phyloP scores from a whole-genome alignment of 345 rosid genomes.

The Aegle marmelos region DNA sequence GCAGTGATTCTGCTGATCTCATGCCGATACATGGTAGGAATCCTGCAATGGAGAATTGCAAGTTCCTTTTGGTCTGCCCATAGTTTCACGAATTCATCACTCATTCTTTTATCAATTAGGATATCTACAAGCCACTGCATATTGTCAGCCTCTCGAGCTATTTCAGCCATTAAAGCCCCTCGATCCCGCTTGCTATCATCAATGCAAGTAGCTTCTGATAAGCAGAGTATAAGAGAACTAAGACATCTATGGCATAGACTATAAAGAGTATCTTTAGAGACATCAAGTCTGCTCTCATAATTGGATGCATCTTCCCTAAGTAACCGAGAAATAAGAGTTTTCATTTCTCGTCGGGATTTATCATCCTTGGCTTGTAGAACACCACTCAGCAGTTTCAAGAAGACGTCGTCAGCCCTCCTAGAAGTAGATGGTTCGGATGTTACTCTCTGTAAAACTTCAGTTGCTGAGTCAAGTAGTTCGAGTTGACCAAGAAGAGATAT shows the following conservation, averaged over 20 bases:
- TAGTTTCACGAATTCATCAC: constrained; percentile 71
- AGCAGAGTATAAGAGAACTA: constrained; percentile 66
- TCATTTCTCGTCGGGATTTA: constrained; percentile 91
- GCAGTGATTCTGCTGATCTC: constrained; percentile 91
- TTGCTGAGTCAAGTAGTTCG: constrained; percentile 51
- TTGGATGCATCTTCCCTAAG: constrained; percentile 58
- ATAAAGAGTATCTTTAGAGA: constrained; percentile 69
- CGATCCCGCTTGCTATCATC: constrained; percentile 53
- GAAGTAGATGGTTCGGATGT: constrained; percentile 57
- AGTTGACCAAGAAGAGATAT: constrained; percentile 61
- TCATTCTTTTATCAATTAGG: constrained; percentile 56
- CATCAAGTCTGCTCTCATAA: constrained; percentile 36
- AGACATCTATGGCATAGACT: constrained; percentile 77
- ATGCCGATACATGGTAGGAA: constrained; percentile 76
- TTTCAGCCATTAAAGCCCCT: constrained; percentile 74
- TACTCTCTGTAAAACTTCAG: constrained; percentile 75
- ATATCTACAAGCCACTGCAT: constrained; percentile 89
- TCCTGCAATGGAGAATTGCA: constrained; percentile 75
- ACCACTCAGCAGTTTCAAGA: constrained; percentile 57
- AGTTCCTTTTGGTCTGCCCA: constrained; percentile 96
- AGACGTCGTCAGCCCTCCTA: constrained; percentile 56
- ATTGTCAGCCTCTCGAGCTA: constrained; percentile 87
- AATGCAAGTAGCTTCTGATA: constrained; percentile 63
- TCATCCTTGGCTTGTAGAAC: constrained; percentile 87
- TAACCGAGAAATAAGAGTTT: constrained; percentile 59